Conservation (phyloP, 768 basidiomycete genomes). For the Hypsizygus marmoreus region DNA sequence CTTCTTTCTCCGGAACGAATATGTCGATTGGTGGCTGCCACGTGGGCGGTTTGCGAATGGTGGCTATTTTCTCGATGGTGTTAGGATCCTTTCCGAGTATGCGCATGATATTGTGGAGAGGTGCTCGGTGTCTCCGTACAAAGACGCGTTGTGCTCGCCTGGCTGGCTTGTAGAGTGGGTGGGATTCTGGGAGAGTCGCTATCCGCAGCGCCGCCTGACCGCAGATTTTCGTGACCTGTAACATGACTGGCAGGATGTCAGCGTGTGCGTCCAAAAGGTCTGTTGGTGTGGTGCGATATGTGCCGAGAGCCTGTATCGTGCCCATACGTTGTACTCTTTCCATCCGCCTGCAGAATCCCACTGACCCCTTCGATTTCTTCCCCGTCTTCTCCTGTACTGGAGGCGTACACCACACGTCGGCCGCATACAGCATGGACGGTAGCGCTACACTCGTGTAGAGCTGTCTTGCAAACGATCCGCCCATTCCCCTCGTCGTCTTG, state of each 20-base stretch:
- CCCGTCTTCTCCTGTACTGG: neutral
- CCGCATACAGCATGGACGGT: constrained; percentile 20
- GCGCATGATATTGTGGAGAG: constrained; percentile 12
- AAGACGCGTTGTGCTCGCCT: neutral
- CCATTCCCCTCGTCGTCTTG: constrained; percentile 11
- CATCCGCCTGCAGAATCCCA: constrained; percentile 2
- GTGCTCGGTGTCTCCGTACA: constrained; percentile 6
- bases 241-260: constrained; percentile 13
- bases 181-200: constrained; percentile 8
- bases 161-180: constrained; percentile 13
- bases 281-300: constrained; percentile 10
- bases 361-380: constrained; percentile 6
- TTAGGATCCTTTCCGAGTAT: neutral
- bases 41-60: neutral
- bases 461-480: constrained; percentile 4
- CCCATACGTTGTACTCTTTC: constrained; percentile 14
- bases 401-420: constrained; percentile 23
- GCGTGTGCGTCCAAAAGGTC: constrained; percentile 18
- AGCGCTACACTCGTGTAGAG: constrained; percentile 21
- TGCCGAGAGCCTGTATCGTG: constrained; percentile 14
- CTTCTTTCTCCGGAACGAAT: neutral
- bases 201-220: constrained; percentile 2
- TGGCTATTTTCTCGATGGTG: neutral
- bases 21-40: neutral
- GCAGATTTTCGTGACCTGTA: constrained; percentile 15